Evolutionary conservation across 2,329 filamentous ascomycete species (phyloP).

Genomic region (Karstenula rhodostoma): DNA sequence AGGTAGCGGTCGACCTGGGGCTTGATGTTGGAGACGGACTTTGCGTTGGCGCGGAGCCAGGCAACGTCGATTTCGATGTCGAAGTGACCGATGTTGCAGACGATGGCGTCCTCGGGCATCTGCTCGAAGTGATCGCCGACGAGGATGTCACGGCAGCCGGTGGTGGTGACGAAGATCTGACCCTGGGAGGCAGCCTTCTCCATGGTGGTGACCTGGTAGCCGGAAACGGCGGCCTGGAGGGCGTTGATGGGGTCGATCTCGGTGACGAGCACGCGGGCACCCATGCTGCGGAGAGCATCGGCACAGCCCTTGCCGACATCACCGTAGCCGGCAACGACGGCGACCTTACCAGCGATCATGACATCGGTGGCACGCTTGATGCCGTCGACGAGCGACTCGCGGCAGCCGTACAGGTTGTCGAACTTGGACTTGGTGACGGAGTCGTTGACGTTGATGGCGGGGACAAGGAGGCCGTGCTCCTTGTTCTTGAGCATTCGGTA

Average conservation of each 20-base stretch:
- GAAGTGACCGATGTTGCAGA: slow-evolving; percentile 99
- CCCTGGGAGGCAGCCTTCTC: slow-evolving; percentile 88
- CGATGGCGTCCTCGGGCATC: slow-evolving; percentile 97
- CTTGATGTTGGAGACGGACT: slow-evolving; percentile 98
- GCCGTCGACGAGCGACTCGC: slow-evolving; percentile 97
- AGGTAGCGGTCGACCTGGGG: slow-evolving; percentile 98
- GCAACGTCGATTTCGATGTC: slow-evolving; percentile 99
- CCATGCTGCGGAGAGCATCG: slow-evolving; percentile 94
- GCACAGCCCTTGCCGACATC: slow-evolving; percentile 99
- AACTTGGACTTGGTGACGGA: slow-evolving; percentile 99
- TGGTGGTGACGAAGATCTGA: slow-evolving; percentile 99
- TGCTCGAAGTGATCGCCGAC: slow-evolving; percentile 89
- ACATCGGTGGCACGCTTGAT: slow-evolving; percentile 99
- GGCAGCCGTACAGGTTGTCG: slow-evolving; percentile 99
- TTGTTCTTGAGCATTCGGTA: slow-evolving; percentile 91
- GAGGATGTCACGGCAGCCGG: slow-evolving; percentile 98
- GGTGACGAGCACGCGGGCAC: slow-evolving; percentile 93
- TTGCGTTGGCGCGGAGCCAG: slow-evolving; percentile 97
- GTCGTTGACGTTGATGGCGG: slow-evolving; percentile 99
- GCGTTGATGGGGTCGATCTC: slow-evolving; percentile 99
- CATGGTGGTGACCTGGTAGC: slow-evolving; percentile 97
- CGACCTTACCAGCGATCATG: slow-evolving; percentile 99
- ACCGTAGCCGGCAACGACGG: slow-evolving; percentile 96
- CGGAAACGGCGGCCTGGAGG: slow-evolving; percentile 96
- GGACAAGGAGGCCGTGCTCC: slow-evolving; percentile 78